Base-by-base conservation (phyloP, 345 rosid genomes). In the Firmiana major region DNA sequence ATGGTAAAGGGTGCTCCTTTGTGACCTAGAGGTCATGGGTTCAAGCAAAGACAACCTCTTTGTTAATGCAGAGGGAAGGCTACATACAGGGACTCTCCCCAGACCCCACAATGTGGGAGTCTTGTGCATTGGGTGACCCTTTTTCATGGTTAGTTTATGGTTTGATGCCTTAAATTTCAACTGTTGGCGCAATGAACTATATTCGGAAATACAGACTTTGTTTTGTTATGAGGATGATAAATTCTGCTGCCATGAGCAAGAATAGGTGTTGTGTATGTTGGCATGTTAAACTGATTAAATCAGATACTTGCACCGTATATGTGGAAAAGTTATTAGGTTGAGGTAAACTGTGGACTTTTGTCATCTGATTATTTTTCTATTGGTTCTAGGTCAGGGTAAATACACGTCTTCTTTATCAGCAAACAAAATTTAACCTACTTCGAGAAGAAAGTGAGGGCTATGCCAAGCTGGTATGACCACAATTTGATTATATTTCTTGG, bases 391-490 rank as follows among this genome's bases (percentile, higher is more conserved):
- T 96, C 81, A 91, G 99, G 80, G 90, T 96, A 74, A 96, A 96
- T 83, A 96, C 99, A 60, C 99, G 98, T 54, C 93, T 96, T 81
- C 95, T 94, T 73, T 96, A 96, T 85, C 99, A 96, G 83, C 99
- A 97, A 85, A 92, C 99, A 57, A 97, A 97, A 81, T 97, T 97
- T 85, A 97, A 97, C 82, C 91, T 97, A 83, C 92, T 93, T 77
- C 92, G 99, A 19, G 99, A 97, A 86, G 99, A 97, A 85, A 97
- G 97, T 40, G 99, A 97, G 84, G 99, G 99, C 84, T 97, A 97
- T 84, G 99, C 99, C 59, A 97, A 97, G 86, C 86, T 97, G 99
- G 98, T 96, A 86, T 16, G 87, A 73, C 67, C 15, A 10, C 59
- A 53, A 76, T 73, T 54, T 78, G 26, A 34, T 45, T 26, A 58